Conservation (phyloP, 192 early-diverging fungal genomes). For the Obelidium mucronatum region DNA sequence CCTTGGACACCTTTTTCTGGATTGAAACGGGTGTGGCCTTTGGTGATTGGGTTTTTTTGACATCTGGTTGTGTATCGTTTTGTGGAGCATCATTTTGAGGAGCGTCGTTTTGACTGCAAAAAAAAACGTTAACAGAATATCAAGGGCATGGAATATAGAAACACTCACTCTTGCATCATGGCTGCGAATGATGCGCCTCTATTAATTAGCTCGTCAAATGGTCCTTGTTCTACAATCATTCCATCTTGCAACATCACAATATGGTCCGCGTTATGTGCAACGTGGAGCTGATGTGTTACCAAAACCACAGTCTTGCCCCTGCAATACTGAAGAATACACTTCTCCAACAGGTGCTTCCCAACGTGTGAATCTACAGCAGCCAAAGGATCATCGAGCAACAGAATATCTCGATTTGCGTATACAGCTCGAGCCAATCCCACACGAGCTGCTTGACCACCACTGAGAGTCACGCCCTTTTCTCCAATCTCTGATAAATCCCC, state of each 20-base stretch:
- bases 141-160: neutral
- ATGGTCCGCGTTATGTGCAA: slow-evolving; percentile 25
- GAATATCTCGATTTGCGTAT: slow-evolving; percentile 34
- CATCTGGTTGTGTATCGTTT: too few species aligned
- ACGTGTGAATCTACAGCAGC: slow-evolving; percentile 60
- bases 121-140: too few species aligned
- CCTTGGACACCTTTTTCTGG: neutral
- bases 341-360: slow-evolving; percentile 68
- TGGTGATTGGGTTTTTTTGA: too few species aligned
- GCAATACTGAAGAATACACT: slow-evolving; percentile 43
- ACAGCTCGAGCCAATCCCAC: slow-evolving; percentile 68
- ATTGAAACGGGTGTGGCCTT: neutral
- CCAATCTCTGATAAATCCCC: slow-evolving; percentile 56
- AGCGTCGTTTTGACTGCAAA: too few species aligned
- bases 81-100: too few species aligned
- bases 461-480: slow-evolving; percentile 53
- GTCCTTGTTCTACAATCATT: slow-evolving; percentile 36
- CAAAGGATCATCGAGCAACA: slow-evolving; percentile 44
- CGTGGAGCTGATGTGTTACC: slow-evolving; percentile 51
- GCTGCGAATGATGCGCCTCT: slow-evolving; percentile 56
- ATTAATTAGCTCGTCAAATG: slow-evolving; percentile 25
- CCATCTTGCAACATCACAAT: slow-evolving; percentile 44
- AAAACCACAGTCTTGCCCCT: slow-evolving; percentile 40
- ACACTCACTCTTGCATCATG: slow-evolving; percentile 49
- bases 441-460: slow-evolving; percentile 79